phyloP scores from a whole-genome alignment of 805 yeast genomes.

The Kuraishia piskuri region DNA sequence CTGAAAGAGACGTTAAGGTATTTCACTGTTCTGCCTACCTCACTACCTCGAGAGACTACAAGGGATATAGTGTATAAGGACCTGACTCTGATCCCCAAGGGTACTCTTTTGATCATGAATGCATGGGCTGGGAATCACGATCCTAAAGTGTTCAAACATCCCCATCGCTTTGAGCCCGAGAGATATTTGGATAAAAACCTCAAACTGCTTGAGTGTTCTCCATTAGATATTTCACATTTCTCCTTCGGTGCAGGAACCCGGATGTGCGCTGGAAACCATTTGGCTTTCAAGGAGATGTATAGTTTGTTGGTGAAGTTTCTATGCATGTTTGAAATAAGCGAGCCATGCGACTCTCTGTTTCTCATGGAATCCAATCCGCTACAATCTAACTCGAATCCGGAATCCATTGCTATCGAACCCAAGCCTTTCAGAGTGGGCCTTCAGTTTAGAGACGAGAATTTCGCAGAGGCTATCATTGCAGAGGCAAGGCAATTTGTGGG shows the following conservation, averaged over 20 bases:
- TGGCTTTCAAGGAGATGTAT: conserved; percentile 62
- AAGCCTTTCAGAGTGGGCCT: conserved; percentile 27
- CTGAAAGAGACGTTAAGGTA: conserved; percentile 54
- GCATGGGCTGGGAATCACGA: conserved; percentile 70
- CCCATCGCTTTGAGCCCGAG: conserved; percentile 41
- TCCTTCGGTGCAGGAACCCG: conserved; percentile 68
- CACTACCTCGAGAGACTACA: conserved; percentile 57
- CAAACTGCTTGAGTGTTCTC: conserved; percentile 7
- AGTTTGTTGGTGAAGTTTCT: conserved; percentile 44
- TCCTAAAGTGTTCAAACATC: conserved; percentile 27
- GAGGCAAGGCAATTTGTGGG: conserved; percentile 1
- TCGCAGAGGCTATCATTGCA: not conserved
- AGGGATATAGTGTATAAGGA: conserved; percentile 32
- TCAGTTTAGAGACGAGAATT: conserved; percentile 17
- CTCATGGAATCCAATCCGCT: conserved; percentile 44
- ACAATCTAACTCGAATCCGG: conserved; percentile 39
- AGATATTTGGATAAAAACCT: conserved; percentile 34
- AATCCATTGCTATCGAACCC: conserved; percentile 60
- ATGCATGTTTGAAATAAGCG: conserved; percentile 37
- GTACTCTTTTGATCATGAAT: conserved; percentile 55
- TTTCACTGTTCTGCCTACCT: conserved; percentile 59
- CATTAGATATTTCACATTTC: conserved; percentile 26
- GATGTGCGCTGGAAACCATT: conserved; percentile 60
- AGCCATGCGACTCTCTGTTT: conserved; percentile 24
- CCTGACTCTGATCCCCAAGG: conserved; percentile 37